Evolutionary conservation across 768 basidiomycete genomes (phyloP), one percentile per base, ranked within the genome.

Genomic region (Russula sp.): DNA sequence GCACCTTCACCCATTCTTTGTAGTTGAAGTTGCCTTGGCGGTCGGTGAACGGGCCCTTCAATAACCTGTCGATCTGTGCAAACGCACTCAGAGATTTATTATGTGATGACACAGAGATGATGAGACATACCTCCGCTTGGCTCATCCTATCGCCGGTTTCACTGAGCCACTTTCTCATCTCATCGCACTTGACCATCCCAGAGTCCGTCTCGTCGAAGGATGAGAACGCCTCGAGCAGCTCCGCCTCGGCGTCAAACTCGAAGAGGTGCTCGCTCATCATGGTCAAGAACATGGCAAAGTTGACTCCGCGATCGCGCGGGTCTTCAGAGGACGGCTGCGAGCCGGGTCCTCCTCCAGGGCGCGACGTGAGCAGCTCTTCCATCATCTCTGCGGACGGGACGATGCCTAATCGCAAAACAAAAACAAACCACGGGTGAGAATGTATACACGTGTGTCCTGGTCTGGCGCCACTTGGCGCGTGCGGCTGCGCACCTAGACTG

Each of bases 221-320:
- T 72, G 87, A 89, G 73, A 98, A 98, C 10, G 94, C 94, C 67
- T 93, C 93, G 18, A 86, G 70, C 58, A 98, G 80, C 72, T 97
- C 93, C 0, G 81, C 78, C 74, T 97, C 95, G 8, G 88, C 83
- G 73, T 97, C 95, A 71, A 98, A 92, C 72, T 93, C 86, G 70
- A 90, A 88, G 63, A 98, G 77, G 63, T 91, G 87, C 71, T 95
- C 91, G 73, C 91, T 91, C 91, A 98, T 95, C 91, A 97, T 93
- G 59, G 94, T 93, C 63, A 97, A 81, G 77, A 97, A 98, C 86
- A 96, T 95, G 54, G 93, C 91, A 72, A 97, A 95, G 76, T 94
- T 95, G 77, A 96, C 78, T 27, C 79, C 80, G 42, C 73, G 79
- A 60, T 87, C 85, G 40, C 79, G 77, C 11, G 81, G 77, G 32